Evolutionary conservation across 2,329 filamentous ascomycete species (phyloP).

Genomic region (Bipolaris cookei): DNA sequence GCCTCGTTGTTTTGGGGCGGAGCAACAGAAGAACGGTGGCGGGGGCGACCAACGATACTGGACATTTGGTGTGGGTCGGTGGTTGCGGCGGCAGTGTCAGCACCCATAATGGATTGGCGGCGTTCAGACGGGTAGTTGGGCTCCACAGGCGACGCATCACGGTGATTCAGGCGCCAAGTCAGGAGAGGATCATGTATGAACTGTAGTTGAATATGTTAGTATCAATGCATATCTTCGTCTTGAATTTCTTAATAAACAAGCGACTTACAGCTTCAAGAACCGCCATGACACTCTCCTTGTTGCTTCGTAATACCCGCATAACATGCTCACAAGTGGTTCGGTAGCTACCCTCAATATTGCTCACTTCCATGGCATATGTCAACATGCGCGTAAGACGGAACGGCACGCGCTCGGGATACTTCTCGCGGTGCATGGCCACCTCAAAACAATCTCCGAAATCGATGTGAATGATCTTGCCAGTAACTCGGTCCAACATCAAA

Average conservation of each 20-base stretch:
- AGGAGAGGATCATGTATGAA: constrained; percentile 99
- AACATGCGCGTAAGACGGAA: constrained; percentile 99
- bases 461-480: constrained; percentile 97
- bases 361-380: constrained; percentile 99
- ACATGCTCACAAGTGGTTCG: constrained; percentile 97
- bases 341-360: constrained; percentile 99
- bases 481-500: constrained; percentile 93
- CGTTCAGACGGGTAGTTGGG: constrained; percentile 67
- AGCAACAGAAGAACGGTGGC: constrained; percentile 46
- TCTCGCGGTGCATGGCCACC: constrained; percentile 98
- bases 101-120: constrained; percentile 64
- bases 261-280: constrained; percentile 93
- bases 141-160: constrained; percentile 63
- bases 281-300: constrained; percentile 98
- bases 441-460: constrained; percentile 99
- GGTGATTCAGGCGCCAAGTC: constrained; percentile 83
- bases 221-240: neutral
- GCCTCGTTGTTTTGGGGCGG: constrained; percentile 48
- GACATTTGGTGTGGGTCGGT: constrained; percentile 30
- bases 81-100: constrained; percentile 33
- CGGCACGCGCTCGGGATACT: constrained; percentile 95
- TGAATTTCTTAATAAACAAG: neutral
- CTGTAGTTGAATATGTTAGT: constrained; percentile 53
- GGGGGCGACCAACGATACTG: constrained; percentile 39
- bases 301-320: constrained; percentile 94